A percentile compares a stretch with the other conserved stretches of the same genome.
Evolutionary conservation across 495 filamentous ascomycete species (phyloP).

Genomic region (Penicillium bialowiezense): DNA sequence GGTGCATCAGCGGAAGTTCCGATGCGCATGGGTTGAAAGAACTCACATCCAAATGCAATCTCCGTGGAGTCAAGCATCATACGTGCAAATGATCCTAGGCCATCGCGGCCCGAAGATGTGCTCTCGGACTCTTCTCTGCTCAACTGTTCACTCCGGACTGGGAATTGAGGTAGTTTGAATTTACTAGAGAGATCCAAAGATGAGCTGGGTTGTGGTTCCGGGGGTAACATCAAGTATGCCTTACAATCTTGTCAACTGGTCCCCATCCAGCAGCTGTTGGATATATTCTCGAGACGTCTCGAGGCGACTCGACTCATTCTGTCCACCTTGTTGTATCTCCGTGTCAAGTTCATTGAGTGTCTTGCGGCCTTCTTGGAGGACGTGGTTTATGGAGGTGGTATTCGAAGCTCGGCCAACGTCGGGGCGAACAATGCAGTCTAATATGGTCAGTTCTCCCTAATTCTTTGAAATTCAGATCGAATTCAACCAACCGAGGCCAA

Average conservation of each 20-base stretch:
- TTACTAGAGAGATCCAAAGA: constrained; percentile 49
- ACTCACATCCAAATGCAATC: constrained; percentile 54
- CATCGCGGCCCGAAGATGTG: constrained; percentile 16
- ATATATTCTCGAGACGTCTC: constrained; percentile 59
- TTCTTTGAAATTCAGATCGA: background rate
- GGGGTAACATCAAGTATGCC: constrained; percentile 14
- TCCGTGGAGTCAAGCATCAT: constrained; percentile 58
- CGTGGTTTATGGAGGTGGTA: constrained; percentile 45
- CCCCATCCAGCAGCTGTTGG: constrained; percentile 64
- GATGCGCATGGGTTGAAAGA: too few relatives aligned
- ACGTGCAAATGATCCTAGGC: constrained; percentile 55
- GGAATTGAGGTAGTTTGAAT: constrained; percentile 56
- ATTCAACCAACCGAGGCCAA: constrained; percentile 65
- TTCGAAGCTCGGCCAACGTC: constrained; percentile 42
- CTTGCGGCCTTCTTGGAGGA: constrained; percentile 43
- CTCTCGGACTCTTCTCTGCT: constrained; percentile 18
- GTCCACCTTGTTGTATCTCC: constrained; percentile 38
- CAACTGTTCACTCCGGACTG: constrained; percentile 20
- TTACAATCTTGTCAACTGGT: constrained; percentile 72
- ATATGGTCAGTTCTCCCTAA: constrained; percentile 19
- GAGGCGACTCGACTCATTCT: constrained; percentile 37
- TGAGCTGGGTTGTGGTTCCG: background rate
- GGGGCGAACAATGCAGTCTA: constrained; percentile 39
- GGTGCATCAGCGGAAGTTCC: background rate
- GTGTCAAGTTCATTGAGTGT: constrained; percentile 37